Evolutionary conservation across 176 grass and related monocot genomes (phyloP).

Genomic region (Carex pumila): DNA sequence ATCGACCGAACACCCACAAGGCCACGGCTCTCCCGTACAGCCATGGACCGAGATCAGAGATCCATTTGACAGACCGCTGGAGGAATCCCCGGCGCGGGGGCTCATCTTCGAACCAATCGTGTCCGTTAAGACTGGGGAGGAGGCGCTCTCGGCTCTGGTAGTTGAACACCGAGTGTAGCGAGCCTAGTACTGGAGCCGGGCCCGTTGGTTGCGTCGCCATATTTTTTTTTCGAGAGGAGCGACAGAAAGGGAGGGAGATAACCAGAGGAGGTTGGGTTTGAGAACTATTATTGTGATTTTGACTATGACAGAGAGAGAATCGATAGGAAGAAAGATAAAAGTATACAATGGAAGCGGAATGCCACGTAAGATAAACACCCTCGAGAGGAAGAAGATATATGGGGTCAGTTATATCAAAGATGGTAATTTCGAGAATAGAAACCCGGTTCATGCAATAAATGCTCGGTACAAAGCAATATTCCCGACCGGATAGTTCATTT

Average conservation of each 20-base stretch:
- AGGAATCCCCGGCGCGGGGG: neutral
- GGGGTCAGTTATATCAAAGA: too few relatives aligned
- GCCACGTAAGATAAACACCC: neutral
- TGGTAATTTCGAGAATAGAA: neutral
- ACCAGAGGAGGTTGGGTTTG: neutral
- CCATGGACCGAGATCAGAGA: constrained; percentile 7
- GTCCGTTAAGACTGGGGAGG: neutral
- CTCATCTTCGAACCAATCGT: neutral
- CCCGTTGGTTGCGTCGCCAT: constrained; percentile 22
- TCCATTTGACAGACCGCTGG: neutral
- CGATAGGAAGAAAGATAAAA: neutral
- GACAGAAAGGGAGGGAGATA: neutral
- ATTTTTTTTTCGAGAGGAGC: neutral
- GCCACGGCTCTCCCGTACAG: constrained; percentile 4
- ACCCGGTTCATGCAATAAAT: neutral
- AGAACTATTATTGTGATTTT: neutral
- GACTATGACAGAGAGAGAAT: neutral
- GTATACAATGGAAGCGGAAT: neutral
- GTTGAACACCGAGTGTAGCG: constrained; percentile 30
- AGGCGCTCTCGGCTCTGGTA: constrained; percentile 27
- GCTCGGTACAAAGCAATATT: too few relatives aligned
- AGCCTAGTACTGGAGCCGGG: constrained; percentile 20
- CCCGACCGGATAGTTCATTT: too few relatives aligned
- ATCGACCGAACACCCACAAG: constrained; percentile 53
- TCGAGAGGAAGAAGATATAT: neutral